Evolutionary conservation across 352 stramenopile species (phyloP), one percentile per base, ranked within the genome.

Genomic region (Phytophthora macrochlamydospora): DNA sequence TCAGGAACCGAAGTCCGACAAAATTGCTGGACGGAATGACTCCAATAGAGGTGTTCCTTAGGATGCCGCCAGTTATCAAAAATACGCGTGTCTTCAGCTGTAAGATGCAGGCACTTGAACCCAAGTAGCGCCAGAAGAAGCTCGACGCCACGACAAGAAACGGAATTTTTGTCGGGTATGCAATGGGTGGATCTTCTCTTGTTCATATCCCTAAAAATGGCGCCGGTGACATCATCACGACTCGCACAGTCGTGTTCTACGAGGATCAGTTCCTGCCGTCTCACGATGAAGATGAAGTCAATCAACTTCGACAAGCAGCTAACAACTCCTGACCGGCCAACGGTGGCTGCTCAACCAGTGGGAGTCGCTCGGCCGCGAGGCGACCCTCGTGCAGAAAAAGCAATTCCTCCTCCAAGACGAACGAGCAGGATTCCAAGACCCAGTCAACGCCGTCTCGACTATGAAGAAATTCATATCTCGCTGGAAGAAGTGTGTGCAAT

Each of bases 11-110:
- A 4, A 54, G 53, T 12, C 48, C 62, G 7, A 55, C 54, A 2
- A 59, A 58, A 30, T 49, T 37, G 1, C 30, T 64, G 3, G 51
- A 43, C 30, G 50, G 55, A 24, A 63, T 45, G 43, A 61, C 40
- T 30, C 40, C 46, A 3, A 64, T 64, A 7, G 30, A 63, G 9
- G 31, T 35, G 3, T 7, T 37, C 28, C 33, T 4, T 24, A 42
- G 54, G 5, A 32, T 7, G 2, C 14, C 29, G 4, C 52, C 60
- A 45, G 7, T 6, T 13, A 11, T 68, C 29, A 42, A 33, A 2
- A 61, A 55, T 2, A 11, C 65, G 2, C 62, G 55, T 12, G 31
- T 38, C 1, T 69, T 64, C 56, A 54, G 62, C 2, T 69, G 53
- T n/a, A 29, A 49, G 32, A 42, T 51, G 0, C 37, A 67, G 38